A percentile compares a stretch with the other conserved stretches of the same genome.
Conservation (phyloP, 805 yeast species). For the Candida silvatica region DNA sequence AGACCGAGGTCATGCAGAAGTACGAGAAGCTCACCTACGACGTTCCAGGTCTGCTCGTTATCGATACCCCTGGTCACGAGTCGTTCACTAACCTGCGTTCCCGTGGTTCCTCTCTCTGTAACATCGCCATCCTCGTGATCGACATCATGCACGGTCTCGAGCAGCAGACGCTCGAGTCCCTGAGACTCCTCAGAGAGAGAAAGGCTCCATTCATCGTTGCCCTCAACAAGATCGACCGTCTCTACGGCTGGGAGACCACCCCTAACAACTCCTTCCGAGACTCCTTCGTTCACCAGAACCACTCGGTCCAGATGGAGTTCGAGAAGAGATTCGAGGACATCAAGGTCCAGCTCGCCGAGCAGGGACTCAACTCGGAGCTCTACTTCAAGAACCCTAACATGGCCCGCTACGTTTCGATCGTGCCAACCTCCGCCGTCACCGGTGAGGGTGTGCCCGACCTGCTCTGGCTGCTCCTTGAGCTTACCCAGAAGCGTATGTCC, state of each 20-base stretch:
- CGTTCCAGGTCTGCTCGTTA: conserved; percentile 93
- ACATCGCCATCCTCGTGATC: conserved; percentile 95
- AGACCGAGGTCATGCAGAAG: conserved; percentile 85
- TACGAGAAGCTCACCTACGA: conserved; percentile 81
- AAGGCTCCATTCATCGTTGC: conserved; percentile 98
- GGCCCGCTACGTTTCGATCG: conserved; percentile 89
- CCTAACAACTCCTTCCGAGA: conserved; percentile 97
- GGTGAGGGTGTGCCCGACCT: conserved; percentile 99
- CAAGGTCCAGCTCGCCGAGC: conserved; percentile 90
- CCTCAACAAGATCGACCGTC: conserved; percentile 93
- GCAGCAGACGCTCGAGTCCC: conserved; percentile 94
- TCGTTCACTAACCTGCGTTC: conserved; percentile 95
- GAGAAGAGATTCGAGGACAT: conserved; percentile 79
- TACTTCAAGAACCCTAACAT: conserved; percentile 93
- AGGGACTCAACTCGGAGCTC: conserved; percentile 95
- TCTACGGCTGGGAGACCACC: conserved; percentile 85
- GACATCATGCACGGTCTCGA: conserved; percentile 99
- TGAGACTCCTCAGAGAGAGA: conserved; percentile 84
- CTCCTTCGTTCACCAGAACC: conserved; percentile 72
- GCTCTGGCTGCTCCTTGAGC: conserved; percentile 87
- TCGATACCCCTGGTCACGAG: conserved; percentile 99
- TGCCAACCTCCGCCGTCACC: conserved; percentile 97
- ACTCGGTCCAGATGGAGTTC: conserved; percentile 87
- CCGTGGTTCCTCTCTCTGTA: conserved; percentile 98
- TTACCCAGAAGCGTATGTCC: conserved; percentile 98